These are phyloP conservation scores for Aegilops umbellulata DNA, from an alignment of 176 grass and related monocot genomes.

Conservation along the genomic window DNA sequence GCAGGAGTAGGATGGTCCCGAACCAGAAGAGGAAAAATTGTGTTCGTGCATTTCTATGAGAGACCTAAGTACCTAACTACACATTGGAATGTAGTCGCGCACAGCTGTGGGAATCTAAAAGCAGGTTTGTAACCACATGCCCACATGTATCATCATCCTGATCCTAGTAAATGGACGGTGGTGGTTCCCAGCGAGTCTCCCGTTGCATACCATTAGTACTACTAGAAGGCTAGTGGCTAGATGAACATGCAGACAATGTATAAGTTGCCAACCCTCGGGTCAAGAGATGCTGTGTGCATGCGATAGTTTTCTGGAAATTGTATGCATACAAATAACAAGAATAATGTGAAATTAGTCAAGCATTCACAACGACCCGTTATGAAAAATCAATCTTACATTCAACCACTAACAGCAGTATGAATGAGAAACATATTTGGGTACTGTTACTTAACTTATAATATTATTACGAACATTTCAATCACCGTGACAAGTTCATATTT, in stretches of 20 bases:
- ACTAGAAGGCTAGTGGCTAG: background rate
- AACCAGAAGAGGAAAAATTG: conserved; percentile 19
- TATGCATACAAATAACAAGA: background rate
- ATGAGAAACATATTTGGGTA: background rate
- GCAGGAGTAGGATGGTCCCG: conserved; percentile 33
- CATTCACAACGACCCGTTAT: background rate
- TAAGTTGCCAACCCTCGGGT: background rate
- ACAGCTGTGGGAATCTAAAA: conserved; percentile 37
- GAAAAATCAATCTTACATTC: background rate
- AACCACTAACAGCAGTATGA: background rate
- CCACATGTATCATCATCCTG: conserved; percentile 18
- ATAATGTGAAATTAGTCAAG: background rate
- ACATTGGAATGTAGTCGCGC: conserved; percentile 11
- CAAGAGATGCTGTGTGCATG: background rate
- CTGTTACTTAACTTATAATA: background rate
- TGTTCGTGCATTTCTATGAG: conserved; percentile 24
- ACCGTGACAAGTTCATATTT: background rate
- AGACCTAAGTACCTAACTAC: background rate
- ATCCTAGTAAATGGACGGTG: conserved; percentile 25
- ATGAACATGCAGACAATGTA: background rate
- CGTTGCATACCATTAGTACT: background rate
- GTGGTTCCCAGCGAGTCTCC: background rate
- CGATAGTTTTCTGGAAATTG: background rate
- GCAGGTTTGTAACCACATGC: background rate
- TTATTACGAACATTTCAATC: background rate